A percentile compares a stretch with the other conserved stretches of the same genome.
Evolutionary conservation across 495 filamentous ascomycete species (phyloP).

Genomic region (Astrothelium subdiscretum): DNA sequence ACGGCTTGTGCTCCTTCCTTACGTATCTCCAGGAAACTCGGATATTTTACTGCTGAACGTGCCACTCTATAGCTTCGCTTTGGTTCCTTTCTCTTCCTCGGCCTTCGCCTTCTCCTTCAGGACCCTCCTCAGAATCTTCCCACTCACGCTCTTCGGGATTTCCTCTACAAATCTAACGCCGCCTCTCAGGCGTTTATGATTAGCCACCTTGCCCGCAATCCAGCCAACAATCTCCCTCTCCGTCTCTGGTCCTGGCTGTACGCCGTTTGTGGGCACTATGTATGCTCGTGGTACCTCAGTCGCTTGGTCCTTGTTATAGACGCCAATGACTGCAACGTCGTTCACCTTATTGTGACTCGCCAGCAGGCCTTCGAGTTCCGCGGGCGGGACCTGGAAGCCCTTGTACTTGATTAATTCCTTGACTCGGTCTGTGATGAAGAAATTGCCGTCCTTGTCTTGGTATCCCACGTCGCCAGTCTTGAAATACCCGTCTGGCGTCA

Average conservation of each 20-base stretch:
- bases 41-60: no score
- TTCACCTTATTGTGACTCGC: conserved; percentile 20
- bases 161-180: conserved; percentile 21
- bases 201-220: conserved; percentile 25
- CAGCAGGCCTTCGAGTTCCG: conserved; percentile 31
- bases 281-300: conserved; percentile 32
- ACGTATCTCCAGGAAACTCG: no score
- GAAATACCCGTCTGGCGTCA: conserved; percentile 67
- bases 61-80: conserved; percentile 18
- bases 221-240: conserved; percentile 25
- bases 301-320: conserved; percentile 26
- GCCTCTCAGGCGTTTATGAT: conserved; percentile 22
- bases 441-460: conserved; percentile 44
- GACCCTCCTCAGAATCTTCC: conserved; percentile 23
- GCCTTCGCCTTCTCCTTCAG: conserved; percentile 16
- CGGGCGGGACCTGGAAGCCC: conserved; percentile 32
- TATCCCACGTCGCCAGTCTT: conserved; percentile 67
- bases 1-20: no score
- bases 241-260: conserved; percentile 14
- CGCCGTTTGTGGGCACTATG: conserved; percentile 21
- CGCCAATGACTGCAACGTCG: conserved; percentile 32
- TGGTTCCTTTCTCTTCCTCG: conserved; percentile 14
- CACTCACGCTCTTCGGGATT: conserved; percentile 20
- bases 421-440: conserved; percentile 40
- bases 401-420: conserved; percentile 48